Percentiles rank a stretch among this genome's conserved stretches.
These are phyloP conservation scores for Calycina marina DNA, from an alignment of 2,329 filamentous ascomycete genomes.

Conservation along the genomic window DNA sequence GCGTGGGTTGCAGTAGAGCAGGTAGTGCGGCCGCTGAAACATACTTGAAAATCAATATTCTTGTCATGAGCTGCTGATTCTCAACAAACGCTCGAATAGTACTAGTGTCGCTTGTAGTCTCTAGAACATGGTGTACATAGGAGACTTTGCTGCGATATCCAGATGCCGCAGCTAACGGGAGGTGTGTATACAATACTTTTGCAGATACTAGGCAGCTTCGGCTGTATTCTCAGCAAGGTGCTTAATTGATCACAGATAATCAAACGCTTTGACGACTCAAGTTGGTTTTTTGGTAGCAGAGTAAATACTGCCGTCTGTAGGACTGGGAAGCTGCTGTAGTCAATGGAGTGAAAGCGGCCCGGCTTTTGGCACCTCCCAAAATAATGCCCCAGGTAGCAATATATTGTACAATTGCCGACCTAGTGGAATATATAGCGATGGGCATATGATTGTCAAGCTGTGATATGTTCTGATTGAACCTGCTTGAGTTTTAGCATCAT, in stretches of 20 bases:
- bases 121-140: conserved; percentile 30
- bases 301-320: background rate
- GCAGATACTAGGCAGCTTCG: conserved; percentile 27
- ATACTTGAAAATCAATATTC: conserved; percentile 31
- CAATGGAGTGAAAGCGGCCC: conserved; percentile 28
- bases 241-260: too few relatives aligned
- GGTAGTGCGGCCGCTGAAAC: conserved; percentile 41
- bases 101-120: conserved; percentile 28
- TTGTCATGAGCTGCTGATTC: conserved; percentile 3
- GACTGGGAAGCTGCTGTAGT: conserved; percentile 12
- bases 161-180: conserved; percentile 32
- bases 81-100: conserved; percentile 33
- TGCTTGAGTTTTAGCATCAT: conserved; percentile 4
- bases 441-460: conserved; percentile 19
- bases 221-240: too few relatives aligned
- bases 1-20: conserved; percentile 39
- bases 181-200: conserved; percentile 31
- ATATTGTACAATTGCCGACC: conserved; percentile 21
- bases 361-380: conserved; percentile 19
- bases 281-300: too few relatives aligned
- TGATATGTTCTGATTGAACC: conserved; percentile 16
- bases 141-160: conserved; percentile 29
- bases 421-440: conserved; percentile 4
- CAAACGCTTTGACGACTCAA: too few relatives aligned
- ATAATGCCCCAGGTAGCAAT: conserved; percentile 11